Base-by-base conservation (phyloP, 2,329 filamentous ascomycete genomes). In the Paracoccidioides brasiliensis region DNA sequence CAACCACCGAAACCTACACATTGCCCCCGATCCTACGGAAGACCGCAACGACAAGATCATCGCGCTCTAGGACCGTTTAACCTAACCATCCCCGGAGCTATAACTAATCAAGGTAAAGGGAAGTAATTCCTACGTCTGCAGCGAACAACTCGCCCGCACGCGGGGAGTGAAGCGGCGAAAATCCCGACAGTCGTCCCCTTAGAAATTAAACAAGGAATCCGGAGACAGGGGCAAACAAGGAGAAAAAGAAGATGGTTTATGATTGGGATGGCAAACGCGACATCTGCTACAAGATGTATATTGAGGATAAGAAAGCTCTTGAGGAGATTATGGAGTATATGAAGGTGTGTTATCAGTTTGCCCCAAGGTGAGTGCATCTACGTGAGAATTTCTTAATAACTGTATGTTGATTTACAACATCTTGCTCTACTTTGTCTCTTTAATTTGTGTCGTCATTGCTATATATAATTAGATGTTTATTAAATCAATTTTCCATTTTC, bases 251-350 rank as follows among this genome's bases (percentile, higher is more conserved):
- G 33, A 73, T 73, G 71, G 76, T 80, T 15, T 85, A 85, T 68
- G 79, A 83, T 63, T 85, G 83, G 83, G 79, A 82, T 55, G 81
- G 80, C 57, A 85, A 85, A 69, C 76, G 80, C 63, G 78, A 80
- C 44, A 76, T 82, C 60, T 84, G 81, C 71, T 83, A 80, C 68
- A 79, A 81, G 61, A 79, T 93, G 64, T 93, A 90, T 64, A 87
- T 91, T 62, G 80, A 83, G 57, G 85, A 93, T 71, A 82, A 82
- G 62, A 84, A 80, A 72, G 80, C 82, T 43, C 72, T 90, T 56
- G 82, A 86, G 63, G 83, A 90, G 61, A 85, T 93, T 44, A 85
- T 88, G 75, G 77, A 83, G 32, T 82, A 83, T 64, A 84, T 89
- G 77, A 81, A 77, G 60, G 74, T 74, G 56, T 74, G 77, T 57